Evolutionary conservation across 331 rosid genomes (phyloP).

Genomic region (Prunus yedoensis): DNA sequence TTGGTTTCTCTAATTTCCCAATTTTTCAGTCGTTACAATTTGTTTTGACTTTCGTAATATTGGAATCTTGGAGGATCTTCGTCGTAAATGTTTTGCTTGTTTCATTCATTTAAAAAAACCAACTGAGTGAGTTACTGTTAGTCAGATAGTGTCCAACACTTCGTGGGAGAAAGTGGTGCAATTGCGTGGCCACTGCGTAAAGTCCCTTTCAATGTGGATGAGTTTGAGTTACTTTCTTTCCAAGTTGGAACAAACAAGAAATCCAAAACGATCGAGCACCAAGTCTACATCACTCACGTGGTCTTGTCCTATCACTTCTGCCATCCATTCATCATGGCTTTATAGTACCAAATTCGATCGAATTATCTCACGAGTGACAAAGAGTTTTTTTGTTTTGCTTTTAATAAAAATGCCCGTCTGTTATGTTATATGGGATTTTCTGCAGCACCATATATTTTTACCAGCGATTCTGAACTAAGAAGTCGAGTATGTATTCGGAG

Average conservation of each 20-base stretch:
- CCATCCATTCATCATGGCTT: not conserved
- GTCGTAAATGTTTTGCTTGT: too few species aligned
- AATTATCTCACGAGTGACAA: too few species aligned
- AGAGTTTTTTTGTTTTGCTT: too few species aligned
- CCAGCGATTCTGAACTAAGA: not conserved
- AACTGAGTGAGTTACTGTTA: too few species aligned
- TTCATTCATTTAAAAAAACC: too few species aligned
- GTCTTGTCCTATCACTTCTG: not conserved
- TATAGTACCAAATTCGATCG: too few species aligned
- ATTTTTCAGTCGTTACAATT: too few species aligned
- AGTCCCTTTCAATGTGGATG: not conserved
- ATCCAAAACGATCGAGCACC: slow-evolving; percentile 3
- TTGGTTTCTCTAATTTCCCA: too few species aligned
- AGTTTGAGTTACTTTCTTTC: not conserved
- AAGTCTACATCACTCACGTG: not conserved
- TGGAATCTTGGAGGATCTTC: too few species aligned
- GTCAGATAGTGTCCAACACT: not conserved
- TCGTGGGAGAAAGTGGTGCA: not conserved
- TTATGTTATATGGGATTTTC: not conserved
- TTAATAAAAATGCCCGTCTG: too few species aligned
- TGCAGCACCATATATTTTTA: not conserved
- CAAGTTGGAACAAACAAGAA: not conserved
- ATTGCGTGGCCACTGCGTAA: not conserved
- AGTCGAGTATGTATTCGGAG: not conserved
- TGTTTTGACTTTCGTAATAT: too few species aligned